Base-by-base conservation (phyloP, 106 monocot genomes). In the Agapanthus africanus region DNA sequence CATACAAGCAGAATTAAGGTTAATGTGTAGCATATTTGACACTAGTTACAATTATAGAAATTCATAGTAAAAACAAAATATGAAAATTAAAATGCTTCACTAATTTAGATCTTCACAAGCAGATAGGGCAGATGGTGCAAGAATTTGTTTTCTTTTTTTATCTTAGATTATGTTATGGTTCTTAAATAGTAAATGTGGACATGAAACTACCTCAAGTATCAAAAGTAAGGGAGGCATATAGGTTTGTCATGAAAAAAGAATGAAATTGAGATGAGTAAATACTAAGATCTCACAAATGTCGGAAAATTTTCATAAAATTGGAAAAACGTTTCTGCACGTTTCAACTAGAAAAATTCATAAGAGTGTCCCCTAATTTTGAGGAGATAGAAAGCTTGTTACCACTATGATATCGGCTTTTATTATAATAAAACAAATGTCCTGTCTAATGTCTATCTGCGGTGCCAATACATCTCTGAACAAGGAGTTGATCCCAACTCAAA, bases 331-430 rank as follows among this genome's bases (percentile, higher is more conserved):
- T 57, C 0, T 57, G 56, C 30, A 57, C 13, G 10, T 57, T 57
- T 57, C 56, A 57, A 57, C 56, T 30, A 31, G 56, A n/a, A 31
- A 57, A 57, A 57, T 57, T 8, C 56, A 57, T 0, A 57, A 28
- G 56, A 30, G 4, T 11, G 26, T 13, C 30, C 16, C 30, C 56
- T 30, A 13, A 30, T 26, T 31, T 57, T 11, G 56, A 18, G 30
- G 11, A 30, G 30, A 13, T 11, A 30, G 56, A 31, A 57, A 57
- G 30, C 56, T 31, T 54, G 6, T 30, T 13, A 30, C 11, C 7
- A 57, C 30, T 27, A 57, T 28, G 16, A 26, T 21, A n/a, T 50
- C n/a, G 4, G 9, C 6, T 30, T 6, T 28, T 57, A 26, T 57
- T 57, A 31, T 11, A 30, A 21, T 7, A 50, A 50, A 19, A 50